Base-by-base conservation (phyloP, 2,329 filamentous ascomycete species). In the Magnaporthiopsis poae region DNA sequence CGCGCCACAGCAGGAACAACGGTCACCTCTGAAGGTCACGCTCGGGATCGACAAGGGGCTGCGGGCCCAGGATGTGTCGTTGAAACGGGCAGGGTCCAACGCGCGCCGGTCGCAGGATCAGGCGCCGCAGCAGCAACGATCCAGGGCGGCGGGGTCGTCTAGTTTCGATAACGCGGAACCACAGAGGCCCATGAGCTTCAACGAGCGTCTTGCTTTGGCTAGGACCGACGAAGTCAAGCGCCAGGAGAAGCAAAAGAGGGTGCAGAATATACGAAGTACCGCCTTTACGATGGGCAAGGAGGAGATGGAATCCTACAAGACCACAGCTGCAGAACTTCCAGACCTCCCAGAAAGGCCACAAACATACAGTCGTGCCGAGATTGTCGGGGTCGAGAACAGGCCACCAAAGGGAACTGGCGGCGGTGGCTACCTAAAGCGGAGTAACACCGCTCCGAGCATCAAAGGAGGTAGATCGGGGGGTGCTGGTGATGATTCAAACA, bases 11-110 rank as follows among this genome's bases (percentile, higher is more conserved):
- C 18, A 56, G 46, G 46, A 56, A 56, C 46, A 56, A 56, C 86
- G 83, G 33, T 97, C 93, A 1, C 94, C 95, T 0, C 89, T 89
- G 65, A 84, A 93, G 68, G 85, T 95, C 18, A 77, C 92, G 25
- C 77, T 98, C 21, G 94, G 95, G 5, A 96, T 98, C 69, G 93
- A 96, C 77, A 96, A 96, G 75, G 92, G 92, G 0, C 79, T 93
- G 52, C 89, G 83, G 71, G 92, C 89, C 1, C 86, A 86, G 67
- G 92, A 97, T 72, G 83, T 98, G 39, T 97, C 93, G 3, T 79
- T 98, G 35, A 95, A 91, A 76, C 77, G 15, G 77, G 78, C 12
- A 3, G 46, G 46, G 7, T 56, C 46, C 46, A 29, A 59, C 21
- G 31, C 27, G 15, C 33, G 62, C 29, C 29, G 29, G 60, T 21